phyloP scores from a whole-genome alignment of 129 eudicot genomes.

The Scalesia atractyloides region DNA sequence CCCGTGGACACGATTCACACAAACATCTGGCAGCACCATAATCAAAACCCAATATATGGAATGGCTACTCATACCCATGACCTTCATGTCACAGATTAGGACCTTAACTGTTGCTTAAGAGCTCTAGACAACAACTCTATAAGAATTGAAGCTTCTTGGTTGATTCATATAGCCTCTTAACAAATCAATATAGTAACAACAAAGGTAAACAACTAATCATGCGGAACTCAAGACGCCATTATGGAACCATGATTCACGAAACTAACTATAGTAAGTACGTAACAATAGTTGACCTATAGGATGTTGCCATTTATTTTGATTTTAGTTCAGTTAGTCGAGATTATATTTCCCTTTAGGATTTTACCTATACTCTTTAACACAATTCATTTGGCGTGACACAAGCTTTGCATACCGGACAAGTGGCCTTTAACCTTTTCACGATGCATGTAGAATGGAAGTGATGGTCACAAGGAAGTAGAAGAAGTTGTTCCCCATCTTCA shows the following conservation, averaged over 20 bases:
- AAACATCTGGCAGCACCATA: too few species aligned
- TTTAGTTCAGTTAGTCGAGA: not conserved
- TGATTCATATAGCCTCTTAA: not conserved
- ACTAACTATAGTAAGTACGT: conserved; percentile 1
- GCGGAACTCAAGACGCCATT: not conserved
- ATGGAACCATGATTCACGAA: not conserved
- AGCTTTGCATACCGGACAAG: conserved; percentile 17
- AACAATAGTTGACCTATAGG: conserved; percentile 2
- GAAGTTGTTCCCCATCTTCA: not conserved
- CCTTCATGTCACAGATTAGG: too few species aligned
- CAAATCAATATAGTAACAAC: not conserved
- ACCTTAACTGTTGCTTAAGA: not conserved
- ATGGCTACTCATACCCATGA: too few species aligned
- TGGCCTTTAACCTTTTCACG: conserved; percentile 3
- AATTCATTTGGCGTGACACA: not conserved
- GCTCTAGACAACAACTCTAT: not conserved
- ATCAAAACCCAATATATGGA: too few species aligned
- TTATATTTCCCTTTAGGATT: not conserved
- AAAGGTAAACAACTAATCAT: not conserved
- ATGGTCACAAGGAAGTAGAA: conserved; percentile 16
- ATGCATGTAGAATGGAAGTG: conserved; percentile 24
- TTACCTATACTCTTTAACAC: not conserved
- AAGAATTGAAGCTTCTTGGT: not conserved
- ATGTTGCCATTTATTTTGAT: not conserved
- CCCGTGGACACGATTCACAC: too few species aligned